phyloP scores from a whole-genome alignment of 1,284 basidiomycete species.

The Meira miltonrushii region DNA sequence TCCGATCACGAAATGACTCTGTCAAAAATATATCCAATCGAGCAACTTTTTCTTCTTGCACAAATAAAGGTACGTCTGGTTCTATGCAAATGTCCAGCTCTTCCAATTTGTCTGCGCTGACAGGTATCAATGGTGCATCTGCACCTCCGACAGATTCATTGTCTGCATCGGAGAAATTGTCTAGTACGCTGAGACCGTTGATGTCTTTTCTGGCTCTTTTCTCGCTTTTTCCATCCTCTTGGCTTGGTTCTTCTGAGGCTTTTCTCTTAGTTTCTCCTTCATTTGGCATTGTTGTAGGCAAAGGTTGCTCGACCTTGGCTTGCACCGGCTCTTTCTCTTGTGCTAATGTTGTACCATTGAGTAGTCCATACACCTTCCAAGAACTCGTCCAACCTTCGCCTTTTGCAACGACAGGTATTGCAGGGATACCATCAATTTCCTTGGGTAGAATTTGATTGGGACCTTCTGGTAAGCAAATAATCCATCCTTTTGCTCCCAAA shows the following conservation, averaged over 20 bases:
- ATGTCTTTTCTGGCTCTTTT: background rate
- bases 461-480: slow-evolving; percentile 1
- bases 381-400: background rate
- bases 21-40: slow-evolving; percentile 16
- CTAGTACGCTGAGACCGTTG: background rate
- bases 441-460: background rate
- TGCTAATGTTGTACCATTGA: background rate
- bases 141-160: background rate
- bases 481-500: slow-evolving; percentile 36
- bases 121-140: background rate
- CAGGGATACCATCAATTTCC: background rate
- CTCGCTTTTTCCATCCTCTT: background rate
- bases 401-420: background rate
- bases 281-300: too few relatives aligned
- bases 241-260: background rate
- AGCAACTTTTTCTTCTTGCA: background rate
- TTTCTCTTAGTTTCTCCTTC: background rate
- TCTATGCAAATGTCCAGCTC: background rate
- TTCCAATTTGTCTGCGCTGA: background rate
- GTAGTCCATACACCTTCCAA: slow-evolving; percentile 3
- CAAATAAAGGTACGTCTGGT: background rate
- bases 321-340: background rate
- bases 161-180: background rate
- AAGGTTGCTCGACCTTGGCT: too few relatives aligned
- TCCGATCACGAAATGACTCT: slow-evolving; percentile 39